A percentile compares a stretch with the other conserved stretches of the same genome.
Evolutionary conservation across 2,329 filamentous ascomycete genomes (phyloP).

Genomic region (Claviceps africana): DNA sequence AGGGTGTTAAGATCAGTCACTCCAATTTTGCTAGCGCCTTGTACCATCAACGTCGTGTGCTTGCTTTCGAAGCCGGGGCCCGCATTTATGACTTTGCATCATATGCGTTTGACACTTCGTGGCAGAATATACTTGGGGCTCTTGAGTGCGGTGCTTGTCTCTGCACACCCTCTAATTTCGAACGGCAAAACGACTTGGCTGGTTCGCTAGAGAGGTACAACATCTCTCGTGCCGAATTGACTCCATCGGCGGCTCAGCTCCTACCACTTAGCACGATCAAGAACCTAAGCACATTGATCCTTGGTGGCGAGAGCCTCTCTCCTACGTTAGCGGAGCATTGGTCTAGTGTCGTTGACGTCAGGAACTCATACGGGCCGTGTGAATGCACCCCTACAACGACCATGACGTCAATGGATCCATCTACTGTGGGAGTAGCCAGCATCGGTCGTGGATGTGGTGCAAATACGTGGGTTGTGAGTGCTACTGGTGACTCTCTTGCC

Average conservation of each 20-base stretch:
- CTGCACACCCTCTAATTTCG: slow-evolving; percentile 1
- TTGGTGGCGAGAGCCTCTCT: neutral
- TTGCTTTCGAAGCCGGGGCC: neutral
- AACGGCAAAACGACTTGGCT: slow-evolving; percentile 1
- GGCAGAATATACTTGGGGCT: slow-evolving; percentile 2
- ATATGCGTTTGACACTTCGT: slow-evolving; percentile 6
- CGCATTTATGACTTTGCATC: slow-evolving; percentile 7
- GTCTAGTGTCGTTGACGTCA: neutral
- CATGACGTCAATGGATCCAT: neutral
- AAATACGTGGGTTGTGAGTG: slow-evolving; percentile 12
- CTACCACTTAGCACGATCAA: neutral
- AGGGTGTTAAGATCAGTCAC: slow-evolving; percentile 9
- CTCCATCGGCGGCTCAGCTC: slow-evolving; percentile 2
- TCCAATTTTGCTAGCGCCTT: slow-evolving; percentile 3
- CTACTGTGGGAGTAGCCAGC: neutral
- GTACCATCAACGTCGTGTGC: neutral
- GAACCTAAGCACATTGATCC: neutral
- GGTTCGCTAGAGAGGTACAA: neutral
- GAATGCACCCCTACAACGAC: slow-evolving; percentile 2
- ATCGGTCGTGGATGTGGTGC: neutral
- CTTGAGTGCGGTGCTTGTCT: slow-evolving; percentile 6
- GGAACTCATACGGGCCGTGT: slow-evolving; percentile 3
- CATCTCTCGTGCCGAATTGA: neutral
- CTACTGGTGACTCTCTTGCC: slow-evolving; percentile 8
- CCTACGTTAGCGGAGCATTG: neutral